These are phyloP conservation scores for Alternaria longipes DNA, from an alignment of 2,329 filamentous ascomycete genomes.

Conservation along the genomic window DNA sequence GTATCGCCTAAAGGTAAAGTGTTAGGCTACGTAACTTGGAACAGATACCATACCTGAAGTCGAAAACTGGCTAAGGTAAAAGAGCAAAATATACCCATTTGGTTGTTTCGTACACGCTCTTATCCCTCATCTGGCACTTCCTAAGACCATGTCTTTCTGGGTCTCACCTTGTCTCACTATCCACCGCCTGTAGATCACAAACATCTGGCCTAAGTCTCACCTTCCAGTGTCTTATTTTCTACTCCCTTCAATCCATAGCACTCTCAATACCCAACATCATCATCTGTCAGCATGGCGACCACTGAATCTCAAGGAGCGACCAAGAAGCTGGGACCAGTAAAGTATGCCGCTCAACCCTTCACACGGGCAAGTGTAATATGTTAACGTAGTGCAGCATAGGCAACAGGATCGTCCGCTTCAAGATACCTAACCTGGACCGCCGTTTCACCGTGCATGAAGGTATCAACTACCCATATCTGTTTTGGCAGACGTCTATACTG, in stretches of 20 bases:
- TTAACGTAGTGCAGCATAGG: slow-evolving; percentile 8
- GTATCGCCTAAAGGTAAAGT: background rate
- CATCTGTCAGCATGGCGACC: background rate
- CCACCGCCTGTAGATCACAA: background rate
- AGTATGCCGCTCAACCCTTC: background rate
- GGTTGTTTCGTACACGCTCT: background rate
- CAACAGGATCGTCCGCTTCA: slow-evolving; percentile 18
- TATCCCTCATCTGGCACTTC: background rate
- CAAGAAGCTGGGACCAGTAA: slow-evolving; percentile 3
- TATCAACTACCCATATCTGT: background rate
- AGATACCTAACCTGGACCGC: slow-evolving; percentile 8
- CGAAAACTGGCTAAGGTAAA: background rate
- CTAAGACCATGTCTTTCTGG: background rate
- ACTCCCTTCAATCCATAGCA: background rate
- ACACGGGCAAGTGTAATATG: background rate
- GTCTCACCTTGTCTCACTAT: background rate
- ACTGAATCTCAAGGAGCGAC: slow-evolving; percentile 3
- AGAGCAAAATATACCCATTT: slow-evolving; percentile 3
- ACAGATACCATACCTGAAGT: background rate
- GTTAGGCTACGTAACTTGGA: background rate
- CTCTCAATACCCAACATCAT: background rate
- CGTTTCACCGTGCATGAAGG: slow-evolving; percentile 29
- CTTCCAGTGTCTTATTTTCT: background rate
- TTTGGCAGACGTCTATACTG: background rate
- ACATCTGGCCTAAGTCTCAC: background rate